A percentile compares a stretch with the other conserved stretches of the same genome.
Evolutionary conservation across 2,329 filamentous ascomycete species (phyloP).

Genomic region (Aureobasidium sp.): DNA sequence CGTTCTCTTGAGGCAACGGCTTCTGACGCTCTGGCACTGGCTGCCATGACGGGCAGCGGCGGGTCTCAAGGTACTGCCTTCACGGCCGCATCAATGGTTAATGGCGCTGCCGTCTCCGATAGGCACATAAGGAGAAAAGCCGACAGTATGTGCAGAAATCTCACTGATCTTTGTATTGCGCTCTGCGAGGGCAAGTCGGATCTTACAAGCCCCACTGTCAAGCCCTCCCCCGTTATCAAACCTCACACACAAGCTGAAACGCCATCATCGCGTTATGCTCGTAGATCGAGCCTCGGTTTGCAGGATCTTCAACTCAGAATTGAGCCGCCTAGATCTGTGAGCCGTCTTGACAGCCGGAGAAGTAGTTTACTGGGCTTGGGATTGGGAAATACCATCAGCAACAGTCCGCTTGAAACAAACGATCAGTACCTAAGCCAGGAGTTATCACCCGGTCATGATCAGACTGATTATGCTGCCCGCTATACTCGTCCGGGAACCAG

Average conservation of each 20-base stretch:
- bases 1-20: constrained; percentile 72
- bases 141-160: constrained; percentile 82
- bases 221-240: not conserved
- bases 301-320: constrained; percentile 6
- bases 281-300: constrained; percentile 2
- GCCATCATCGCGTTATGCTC: constrained; percentile 2
- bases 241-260: not conserved
- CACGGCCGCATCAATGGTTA: constrained; percentile 54
- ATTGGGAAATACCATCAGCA: not conserved
- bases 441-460: constrained; percentile 1
- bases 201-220: not conserved
- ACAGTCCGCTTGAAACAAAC: not conserved
- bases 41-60: constrained; percentile 65
- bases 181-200: constrained; percentile 36
- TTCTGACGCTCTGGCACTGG: constrained; percentile 69
- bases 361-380: constrained; percentile 10
- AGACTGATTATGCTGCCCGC: constrained; percentile 13
- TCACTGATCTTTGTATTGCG: constrained; percentile 87
- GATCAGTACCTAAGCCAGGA: not conserved
- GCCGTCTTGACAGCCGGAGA: constrained; percentile 4
- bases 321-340: constrained; percentile 10
- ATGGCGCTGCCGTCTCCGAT: constrained; percentile 51
- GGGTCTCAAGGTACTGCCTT: constrained; percentile 55
- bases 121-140: constrained; percentile 82
- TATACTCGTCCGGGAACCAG: constrained; percentile 28